Evolutionary conservation across 495 filamentous ascomycete species (phyloP), one percentile per base, ranked within the genome.

Genomic region (Penicillium silybi): DNA sequence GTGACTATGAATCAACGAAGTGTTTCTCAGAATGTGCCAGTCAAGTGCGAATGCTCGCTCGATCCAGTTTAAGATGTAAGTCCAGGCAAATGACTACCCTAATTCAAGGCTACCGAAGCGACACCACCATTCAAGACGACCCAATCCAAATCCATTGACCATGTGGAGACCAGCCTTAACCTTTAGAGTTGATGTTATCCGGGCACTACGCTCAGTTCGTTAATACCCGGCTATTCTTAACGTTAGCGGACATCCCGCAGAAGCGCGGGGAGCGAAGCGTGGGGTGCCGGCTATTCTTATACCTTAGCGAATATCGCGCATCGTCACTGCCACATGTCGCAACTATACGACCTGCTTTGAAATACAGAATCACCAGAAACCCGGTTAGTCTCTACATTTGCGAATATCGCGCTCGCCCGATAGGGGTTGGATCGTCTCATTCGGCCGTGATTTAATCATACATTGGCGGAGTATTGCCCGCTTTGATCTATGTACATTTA

Each of bases 171-270:
- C 37, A 39, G 1, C 11, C 20, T 23, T 48, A 41, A 17, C 39
- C 47, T 42, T 34, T 42, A 2, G 26, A 50, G 39, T 43, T 35
- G 4, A 44, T 27, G 32, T 46, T 43, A 43, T 18, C 20, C 41
- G n/a, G 29, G 20, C 39, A 19, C 46, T 49, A 49, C 15, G 29
- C 46, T 37, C 16, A 34, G 25, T 15, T 32, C 15, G 47, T 49
- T 34, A 6, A 22, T 41, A n/a, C 18, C 53, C 60, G 60, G 54
- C 60, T 63, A 63, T 54, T 54, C 60, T 54, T 63, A 27, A 60
- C 60, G 34, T 56, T 63, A 52, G 59, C 56, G 59, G 45, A 51
- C 18, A 23, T 32, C 37, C 46, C 41, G 37, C 41, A 34, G 39
- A 16, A 27, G n/a, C 27, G 48, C 37, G 53, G 53, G 27, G 44